Evolutionary conservation across 352 stramenopile genomes (phyloP).

Genomic region (Thalassiosira hispida): DNA sequence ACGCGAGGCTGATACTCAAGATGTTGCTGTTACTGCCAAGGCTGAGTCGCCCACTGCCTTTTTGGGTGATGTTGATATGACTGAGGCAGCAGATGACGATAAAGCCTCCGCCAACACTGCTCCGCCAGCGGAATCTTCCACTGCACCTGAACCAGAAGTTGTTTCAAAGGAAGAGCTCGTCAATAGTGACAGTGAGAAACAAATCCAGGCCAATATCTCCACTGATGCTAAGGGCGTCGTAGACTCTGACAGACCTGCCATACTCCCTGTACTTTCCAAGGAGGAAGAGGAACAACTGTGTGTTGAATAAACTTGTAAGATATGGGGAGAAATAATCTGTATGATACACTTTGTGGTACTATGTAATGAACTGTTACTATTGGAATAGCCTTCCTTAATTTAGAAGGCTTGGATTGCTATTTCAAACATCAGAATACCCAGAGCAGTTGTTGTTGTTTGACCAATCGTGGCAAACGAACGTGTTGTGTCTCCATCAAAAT

Average conservation of each 20-base stretch:
- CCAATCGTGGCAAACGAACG: not conserved
- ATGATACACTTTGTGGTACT: too few species aligned
- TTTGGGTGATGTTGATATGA: too few species aligned
- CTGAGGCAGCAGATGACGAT: too few species aligned
- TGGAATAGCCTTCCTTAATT: too few species aligned
- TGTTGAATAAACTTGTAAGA: not conserved
- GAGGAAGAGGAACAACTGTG: not conserved
- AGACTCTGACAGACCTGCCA: not conserved
- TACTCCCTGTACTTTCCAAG: not conserved
- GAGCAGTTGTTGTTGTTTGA: not conserved
- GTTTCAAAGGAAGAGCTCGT: not conserved
- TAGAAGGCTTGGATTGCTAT: not conserved
- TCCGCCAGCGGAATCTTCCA: too few species aligned
- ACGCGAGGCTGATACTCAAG: not conserved
- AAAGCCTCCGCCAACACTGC: too few species aligned
- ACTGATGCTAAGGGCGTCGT: not conserved
- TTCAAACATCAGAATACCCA: not conserved
- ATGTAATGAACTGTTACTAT: too few species aligned
- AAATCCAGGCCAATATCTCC: not conserved
- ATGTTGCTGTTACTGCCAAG: not conserved
- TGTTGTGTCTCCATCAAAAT: not conserved
- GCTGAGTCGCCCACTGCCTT: too few species aligned
- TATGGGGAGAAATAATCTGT: not conserved
- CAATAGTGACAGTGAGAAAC: not conserved
- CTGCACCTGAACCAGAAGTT: not conserved